Conservation (phyloP, 148 eudicot species). For the Chenopodium album region DNA sequence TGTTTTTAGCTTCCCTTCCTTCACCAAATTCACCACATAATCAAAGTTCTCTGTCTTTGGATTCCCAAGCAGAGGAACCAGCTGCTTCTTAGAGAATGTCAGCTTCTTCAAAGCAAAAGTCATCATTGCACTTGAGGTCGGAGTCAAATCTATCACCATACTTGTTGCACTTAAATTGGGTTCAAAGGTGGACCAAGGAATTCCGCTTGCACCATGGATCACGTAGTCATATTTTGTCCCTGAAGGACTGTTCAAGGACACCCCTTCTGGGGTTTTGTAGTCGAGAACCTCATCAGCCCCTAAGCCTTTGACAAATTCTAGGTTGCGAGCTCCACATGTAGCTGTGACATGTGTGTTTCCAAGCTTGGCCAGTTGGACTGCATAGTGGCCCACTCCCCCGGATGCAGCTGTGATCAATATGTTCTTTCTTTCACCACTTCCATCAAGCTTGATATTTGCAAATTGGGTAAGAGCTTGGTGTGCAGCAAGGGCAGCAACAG, state of each 20-base stretch:
- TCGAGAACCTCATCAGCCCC: conserved; percentile 84
- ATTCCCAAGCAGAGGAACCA: conserved; percentile 43
- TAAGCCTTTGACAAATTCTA: conserved; percentile 56
- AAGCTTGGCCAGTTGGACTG: conserved; percentile 80
- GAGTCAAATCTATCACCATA: conserved; percentile 66
- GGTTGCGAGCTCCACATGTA: conserved; percentile 75
- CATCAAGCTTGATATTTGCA: conserved; percentile 56
- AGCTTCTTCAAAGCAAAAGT: conserved; percentile 57
- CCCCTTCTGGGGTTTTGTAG: conserved; percentile 76
- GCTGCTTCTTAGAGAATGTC: conserved; percentile 58
- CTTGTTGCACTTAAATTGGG: conserved; percentile 44
- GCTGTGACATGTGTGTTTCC: conserved; percentile 77
- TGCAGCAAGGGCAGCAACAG: conserved; percentile 68
- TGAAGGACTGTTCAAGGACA: conserved; percentile 65
- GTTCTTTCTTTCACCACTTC: conserved; percentile 50
- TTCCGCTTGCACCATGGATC: conserved; percentile 51
- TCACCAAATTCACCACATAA: conserved; percentile 54
- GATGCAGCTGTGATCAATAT: conserved; percentile 67
- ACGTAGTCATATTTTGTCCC: conserved; percentile 71
- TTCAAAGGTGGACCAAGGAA: conserved; percentile 66
- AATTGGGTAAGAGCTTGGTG: conserved; percentile 53
- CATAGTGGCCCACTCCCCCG: conserved; percentile 80
- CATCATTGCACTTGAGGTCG: conserved; percentile 38
- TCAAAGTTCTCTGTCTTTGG: conserved; percentile 53
- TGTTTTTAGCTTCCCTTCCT: conserved; percentile 70